A percentile compares a stretch with the other conserved stretches of the same genome.
phyloP scores from a whole-genome alignment of 1,284 basidiomycete genomes.

The Sporisorium graminicola region DNA sequence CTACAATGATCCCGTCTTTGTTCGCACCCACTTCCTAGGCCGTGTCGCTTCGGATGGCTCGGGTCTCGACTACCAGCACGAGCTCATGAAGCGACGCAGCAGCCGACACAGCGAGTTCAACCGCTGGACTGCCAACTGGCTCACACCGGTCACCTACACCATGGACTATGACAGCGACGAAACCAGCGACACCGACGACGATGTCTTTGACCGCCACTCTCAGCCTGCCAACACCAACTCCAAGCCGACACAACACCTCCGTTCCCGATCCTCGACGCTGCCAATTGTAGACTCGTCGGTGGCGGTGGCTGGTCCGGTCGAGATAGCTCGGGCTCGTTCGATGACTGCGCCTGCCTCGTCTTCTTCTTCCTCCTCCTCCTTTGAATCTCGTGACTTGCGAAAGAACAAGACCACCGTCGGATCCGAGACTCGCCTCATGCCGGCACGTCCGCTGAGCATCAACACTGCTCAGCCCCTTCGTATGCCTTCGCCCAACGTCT shows the following conservation, averaged over 20 bases:
- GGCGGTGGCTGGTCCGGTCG: slow-evolving; percentile 8
- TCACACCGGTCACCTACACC: slow-evolving; percentile 27
- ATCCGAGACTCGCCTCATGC: slow-evolving; percentile 26
- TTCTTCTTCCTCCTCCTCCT: slow-evolving; percentile 9
- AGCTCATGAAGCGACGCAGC: slow-evolving; percentile 39
- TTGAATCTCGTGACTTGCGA: slow-evolving; percentile 17
- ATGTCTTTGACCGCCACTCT: slow-evolving; percentile 1
- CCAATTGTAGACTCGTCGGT: slow-evolving; percentile 13
- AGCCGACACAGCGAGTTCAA: slow-evolving; percentile 42
- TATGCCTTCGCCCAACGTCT: slow-evolving; percentile 31
- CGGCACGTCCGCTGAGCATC: slow-evolving; percentile 53
- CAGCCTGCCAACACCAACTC: slow-evolving; percentile 2
- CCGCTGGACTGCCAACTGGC: slow-evolving; percentile 41
- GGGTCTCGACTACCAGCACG: slow-evolving; percentile 41
- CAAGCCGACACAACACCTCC: slow-evolving; percentile 11
- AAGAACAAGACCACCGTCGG: slow-evolving; percentile 26
- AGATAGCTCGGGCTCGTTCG: slow-evolving; percentile 31
- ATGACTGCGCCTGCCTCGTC: slow-evolving; percentile 23
- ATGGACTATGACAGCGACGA: slow-evolving; percentile 40
- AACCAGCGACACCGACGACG: slow-evolving; percentile 39
- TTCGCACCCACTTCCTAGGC: slow-evolving; percentile 50
- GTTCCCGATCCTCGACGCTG: slow-evolving; percentile 30
- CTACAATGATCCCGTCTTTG: slow-evolving; percentile 43
- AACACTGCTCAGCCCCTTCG: slow-evolving; percentile 52
- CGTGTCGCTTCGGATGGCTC: slow-evolving; percentile 46